A percentile compares a stretch with the other conserved stretches of the same genome.
Conservation (phyloP, 169 alveolate genomes). For the Cryptosporidium baileyi region DNA sequence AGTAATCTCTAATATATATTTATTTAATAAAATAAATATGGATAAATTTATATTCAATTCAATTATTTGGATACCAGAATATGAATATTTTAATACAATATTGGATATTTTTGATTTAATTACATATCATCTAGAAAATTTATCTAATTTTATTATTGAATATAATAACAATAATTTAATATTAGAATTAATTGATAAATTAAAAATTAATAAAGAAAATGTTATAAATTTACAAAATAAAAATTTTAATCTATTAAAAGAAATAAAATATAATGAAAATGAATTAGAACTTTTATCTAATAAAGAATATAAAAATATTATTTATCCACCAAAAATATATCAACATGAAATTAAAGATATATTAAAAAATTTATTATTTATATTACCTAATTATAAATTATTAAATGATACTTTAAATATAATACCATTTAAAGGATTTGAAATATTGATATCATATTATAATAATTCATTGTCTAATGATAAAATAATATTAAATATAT, state of each 20-base stretch:
- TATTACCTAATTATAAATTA: conserved; percentile 11
- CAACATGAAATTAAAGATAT: not conserved
- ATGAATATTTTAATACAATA: conserved; percentile 19
- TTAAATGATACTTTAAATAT: not conserved
- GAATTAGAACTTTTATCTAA: not conserved
- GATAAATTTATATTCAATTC: not conserved
- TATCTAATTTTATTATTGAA: not conserved
- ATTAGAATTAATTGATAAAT: not conserved
- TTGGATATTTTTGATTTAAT: conserved; percentile 4
- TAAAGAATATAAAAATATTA: no score
- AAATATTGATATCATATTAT: not conserved
- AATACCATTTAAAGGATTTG: conserved; percentile 7
- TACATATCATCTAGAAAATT: not conserved
- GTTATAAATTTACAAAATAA: not conserved
- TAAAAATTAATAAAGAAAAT: not conserved
- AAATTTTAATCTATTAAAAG: not conserved
- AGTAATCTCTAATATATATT: not conserved
- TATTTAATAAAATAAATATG: not conserved
- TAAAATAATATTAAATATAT: not conserved
- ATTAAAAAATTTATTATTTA: not conserved
- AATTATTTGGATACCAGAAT: conserved; percentile 8
- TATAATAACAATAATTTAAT: not conserved
- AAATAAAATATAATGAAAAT: not conserved
- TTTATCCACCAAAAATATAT: conserved; percentile 1
- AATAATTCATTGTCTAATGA: not conserved